Base-by-base conservation (phyloP, 495 filamentous ascomycete genomes). In the Podospora pseudocomata region DNA sequence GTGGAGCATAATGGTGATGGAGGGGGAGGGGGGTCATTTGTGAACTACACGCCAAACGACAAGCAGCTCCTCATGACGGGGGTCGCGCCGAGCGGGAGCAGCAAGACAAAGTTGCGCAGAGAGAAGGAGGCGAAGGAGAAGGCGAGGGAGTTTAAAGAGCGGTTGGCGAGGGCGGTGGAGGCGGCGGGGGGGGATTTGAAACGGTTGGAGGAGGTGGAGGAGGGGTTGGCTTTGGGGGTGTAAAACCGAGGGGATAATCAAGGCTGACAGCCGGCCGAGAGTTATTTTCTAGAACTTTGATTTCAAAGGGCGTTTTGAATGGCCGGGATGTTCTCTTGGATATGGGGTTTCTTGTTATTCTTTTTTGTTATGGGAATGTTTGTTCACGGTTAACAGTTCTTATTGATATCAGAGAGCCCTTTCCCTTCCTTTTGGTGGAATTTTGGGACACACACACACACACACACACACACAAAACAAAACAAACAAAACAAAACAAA, bases 1-100 rank as follows among this genome's bases (percentile, higher is more conserved):
- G 2, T 98, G 32, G 30, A 6, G 18, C 2, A 19, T 23, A 68
- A 67, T 58, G 67, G 67, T 71, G 75, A 39, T 63, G 74, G 18
- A 70, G 71, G 19, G 66, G 67, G 4, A 30, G 80, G 76, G 11
- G 86, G 90, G 55, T 88, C 87, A 1, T 99, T 99, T 73, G 92
- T 96, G 65, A 98, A 98, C 77, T 97, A 89, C 79, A 97, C 93
- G n/a, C 87, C 93, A 0, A 74, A 83, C 16, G 96, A 99, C 77
- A 89, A 87, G 75, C 81, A 84, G 49, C 88, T 89, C 75, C 92
- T 99, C 23, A 85, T 99, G 75, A 92, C 87, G 18, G 94, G 94
- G 5, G 95, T 99, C 11, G 95, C 95, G 63, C 95, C 95, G 16
- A 91, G 88, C 63, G 95, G 95, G 49, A 92, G 88, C 71, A 91